Conservation (phyloP, 148 eudicot genomes). For the Polygonum aviculare region DNA sequence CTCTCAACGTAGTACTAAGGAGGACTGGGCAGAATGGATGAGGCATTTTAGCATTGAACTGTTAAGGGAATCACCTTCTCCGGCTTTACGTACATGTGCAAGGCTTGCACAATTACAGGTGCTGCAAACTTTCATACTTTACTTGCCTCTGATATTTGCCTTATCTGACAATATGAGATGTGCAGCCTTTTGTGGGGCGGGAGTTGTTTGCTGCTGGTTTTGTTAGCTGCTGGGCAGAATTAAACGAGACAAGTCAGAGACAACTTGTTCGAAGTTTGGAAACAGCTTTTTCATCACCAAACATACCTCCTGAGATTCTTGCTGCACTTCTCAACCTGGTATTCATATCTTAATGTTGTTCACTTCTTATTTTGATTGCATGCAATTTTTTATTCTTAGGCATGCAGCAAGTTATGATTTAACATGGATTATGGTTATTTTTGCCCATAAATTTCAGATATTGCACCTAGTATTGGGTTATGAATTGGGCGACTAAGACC, state of each 20-base stretch:
- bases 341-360: not conserved
- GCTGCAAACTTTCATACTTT: conserved; percentile 2
- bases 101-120: conserved; percentile 98
- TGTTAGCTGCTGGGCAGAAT: conserved; percentile 96
- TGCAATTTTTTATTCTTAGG: not conserved
- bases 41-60: conserved; percentile 96
- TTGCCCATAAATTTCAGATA: not conserved
- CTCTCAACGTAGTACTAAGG: conserved; percentile 97
- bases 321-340: conserved; percentile 98
- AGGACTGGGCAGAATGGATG: conserved; percentile 99
- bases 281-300: conserved; percentile 96
- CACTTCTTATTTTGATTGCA: not conserved
- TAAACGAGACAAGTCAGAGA: conserved; percentile 73
- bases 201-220: conserved; percentile 98
- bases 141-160: not conserved
- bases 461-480: not conserved
- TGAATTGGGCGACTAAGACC: not conserved
- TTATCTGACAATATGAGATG: conserved; percentile 18
- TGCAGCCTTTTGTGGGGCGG: conserved; percentile 96
- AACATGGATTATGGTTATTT: not conserved
- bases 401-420: not conserved
- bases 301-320: conserved; percentile 93
- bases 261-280: conserved; percentile 82
- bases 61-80: conserved; percentile 91
- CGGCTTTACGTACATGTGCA: conserved; percentile 94